Evolutionary conservation across 139 green algal genomes (phyloP).

Genomic region (Micractinium sp.): DNA sequence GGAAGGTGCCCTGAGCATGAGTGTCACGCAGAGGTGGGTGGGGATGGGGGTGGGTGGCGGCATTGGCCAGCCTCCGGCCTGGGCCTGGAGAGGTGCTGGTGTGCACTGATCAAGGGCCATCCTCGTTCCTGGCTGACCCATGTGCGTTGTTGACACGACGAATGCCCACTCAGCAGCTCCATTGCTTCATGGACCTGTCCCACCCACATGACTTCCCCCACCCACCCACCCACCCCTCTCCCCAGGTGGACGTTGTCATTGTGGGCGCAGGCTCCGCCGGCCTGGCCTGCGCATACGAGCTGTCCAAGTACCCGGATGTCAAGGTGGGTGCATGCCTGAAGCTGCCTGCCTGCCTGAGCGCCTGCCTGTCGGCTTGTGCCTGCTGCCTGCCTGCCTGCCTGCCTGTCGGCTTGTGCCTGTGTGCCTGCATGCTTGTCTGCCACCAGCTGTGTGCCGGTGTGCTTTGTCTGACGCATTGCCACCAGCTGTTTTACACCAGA

Average conservation of each 20-base stretch:
- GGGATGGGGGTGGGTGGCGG: background rate
- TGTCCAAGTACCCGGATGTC: conserved; percentile 91
- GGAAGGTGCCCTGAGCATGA: no score
- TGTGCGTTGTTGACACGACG: no score
- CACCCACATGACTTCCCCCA: background rate
- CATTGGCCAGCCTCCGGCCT: no score
- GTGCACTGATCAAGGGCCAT: background rate
- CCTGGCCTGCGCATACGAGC: conserved; percentile 94
- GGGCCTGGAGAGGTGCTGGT: conserved; percentile 1
- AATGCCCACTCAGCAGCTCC: no score
- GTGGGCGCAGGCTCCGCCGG: conserved; percentile 78
- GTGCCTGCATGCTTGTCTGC: background rate
- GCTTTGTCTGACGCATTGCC: no score
- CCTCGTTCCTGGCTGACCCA: conserved; percentile 47
- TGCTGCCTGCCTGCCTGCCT: background rate
- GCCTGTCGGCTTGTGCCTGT: background rate
- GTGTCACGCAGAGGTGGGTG: conserved; percentile 80
- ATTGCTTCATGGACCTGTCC: no score
- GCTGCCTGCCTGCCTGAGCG: background rate
- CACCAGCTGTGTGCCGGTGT: background rate
- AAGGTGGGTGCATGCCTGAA: conserved; percentile 61
- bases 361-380: background rate
- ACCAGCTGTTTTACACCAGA: no score
- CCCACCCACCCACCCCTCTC: background rate
- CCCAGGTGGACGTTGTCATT: conserved; percentile 52